Evolutionary conservation across 768 basidiomycete species (phyloP).

Genomic region (Leccinum pellstonianum): DNA sequence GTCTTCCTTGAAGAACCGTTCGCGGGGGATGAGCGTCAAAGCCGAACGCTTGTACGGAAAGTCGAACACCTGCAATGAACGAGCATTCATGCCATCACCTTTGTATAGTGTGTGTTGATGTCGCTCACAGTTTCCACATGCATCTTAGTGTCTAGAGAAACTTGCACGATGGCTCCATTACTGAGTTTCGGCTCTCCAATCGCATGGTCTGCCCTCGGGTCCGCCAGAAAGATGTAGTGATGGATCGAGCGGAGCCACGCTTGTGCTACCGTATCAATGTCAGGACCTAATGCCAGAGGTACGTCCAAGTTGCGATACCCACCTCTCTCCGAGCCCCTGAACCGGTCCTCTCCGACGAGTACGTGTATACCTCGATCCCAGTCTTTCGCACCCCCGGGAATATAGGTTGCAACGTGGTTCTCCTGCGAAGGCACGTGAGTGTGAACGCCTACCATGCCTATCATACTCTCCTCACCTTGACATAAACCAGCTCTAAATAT

Average conservation of each 20-base stretch:
- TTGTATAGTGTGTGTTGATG: background rate
- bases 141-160: slow-evolving; percentile 18
- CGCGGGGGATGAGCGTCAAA: slow-evolving; percentile 14
- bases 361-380: slow-evolving; percentile 43
- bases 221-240: slow-evolving; percentile 45
- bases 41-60: slow-evolving; percentile 28
- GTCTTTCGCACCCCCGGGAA: slow-evolving; percentile 29
- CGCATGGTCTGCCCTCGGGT: slow-evolving; percentile 41
- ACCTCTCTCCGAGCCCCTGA: slow-evolving; percentile 44
- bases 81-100: background rate
- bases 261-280: slow-evolving; percentile 13
- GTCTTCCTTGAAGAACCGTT: slow-evolving; percentile 26
- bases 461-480: slow-evolving; percentile 36
- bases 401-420: slow-evolving; percentile 24
- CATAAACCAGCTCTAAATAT: slow-evolving; percentile 45
- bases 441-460: background rate
- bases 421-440: slow-evolving; percentile 11
- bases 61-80: slow-evolving; percentile 20
- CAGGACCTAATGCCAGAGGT: background rate
- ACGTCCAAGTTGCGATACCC: slow-evolving; percentile 16
- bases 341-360: slow-evolving; percentile 47
- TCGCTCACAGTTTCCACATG: slow-evolving; percentile 21
- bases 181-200: slow-evolving; percentile 42
- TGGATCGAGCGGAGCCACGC: slow-evolving; percentile 30
- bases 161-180: slow-evolving; percentile 33